phyloP scores from a whole-genome alignment of 352 stramenopile genomes.

The Thalassiosira sp. region DNA sequence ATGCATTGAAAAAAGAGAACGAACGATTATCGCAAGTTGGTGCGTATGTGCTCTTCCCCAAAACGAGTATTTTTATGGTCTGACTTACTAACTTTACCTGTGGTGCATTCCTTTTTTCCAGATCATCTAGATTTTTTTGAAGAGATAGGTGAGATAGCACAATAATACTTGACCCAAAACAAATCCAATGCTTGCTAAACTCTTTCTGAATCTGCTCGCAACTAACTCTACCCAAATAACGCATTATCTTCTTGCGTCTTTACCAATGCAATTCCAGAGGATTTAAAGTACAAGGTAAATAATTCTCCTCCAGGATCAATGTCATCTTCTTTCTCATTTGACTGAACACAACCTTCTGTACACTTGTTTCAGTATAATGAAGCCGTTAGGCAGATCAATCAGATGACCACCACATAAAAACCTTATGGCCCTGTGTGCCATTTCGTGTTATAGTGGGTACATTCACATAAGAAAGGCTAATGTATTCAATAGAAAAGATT shows the following conservation, averaged over 20 bases:
- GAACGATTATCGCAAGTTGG: conserved; percentile 33
- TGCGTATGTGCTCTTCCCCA: neutral
- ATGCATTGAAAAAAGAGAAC: conserved; percentile 41
- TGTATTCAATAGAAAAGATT: too few relatives aligned
- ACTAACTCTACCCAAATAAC: too few relatives aligned
- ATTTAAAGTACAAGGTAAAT: conserved; percentile 52
- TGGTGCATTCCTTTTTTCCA: neutral
- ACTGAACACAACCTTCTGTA: neutral
- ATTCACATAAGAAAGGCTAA: neutral
- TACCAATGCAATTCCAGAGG: conserved; percentile 28
- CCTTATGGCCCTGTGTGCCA: too few relatives aligned
- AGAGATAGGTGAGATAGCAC: conserved; percentile 31
- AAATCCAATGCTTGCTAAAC: too few relatives aligned
- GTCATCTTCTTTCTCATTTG: too few relatives aligned
- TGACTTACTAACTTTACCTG: neutral
- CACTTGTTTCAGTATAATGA: conserved; percentile 56
- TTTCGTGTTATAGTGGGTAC: too few relatives aligned
- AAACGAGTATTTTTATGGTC: neutral
- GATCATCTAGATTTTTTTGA: conserved; percentile 59
- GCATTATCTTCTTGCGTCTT: too few relatives aligned
- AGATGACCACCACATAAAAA: conserved; percentile 21
- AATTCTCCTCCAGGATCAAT: too few relatives aligned
- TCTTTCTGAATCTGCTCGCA: too few relatives aligned
- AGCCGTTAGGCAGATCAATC: conserved; percentile 46
- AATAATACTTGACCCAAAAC: neutral